Evolutionary conservation across 352 stramenopile genomes (phyloP), one percentile per base, ranked within the genome.

Genomic region (Globisporangium splendens): DNA sequence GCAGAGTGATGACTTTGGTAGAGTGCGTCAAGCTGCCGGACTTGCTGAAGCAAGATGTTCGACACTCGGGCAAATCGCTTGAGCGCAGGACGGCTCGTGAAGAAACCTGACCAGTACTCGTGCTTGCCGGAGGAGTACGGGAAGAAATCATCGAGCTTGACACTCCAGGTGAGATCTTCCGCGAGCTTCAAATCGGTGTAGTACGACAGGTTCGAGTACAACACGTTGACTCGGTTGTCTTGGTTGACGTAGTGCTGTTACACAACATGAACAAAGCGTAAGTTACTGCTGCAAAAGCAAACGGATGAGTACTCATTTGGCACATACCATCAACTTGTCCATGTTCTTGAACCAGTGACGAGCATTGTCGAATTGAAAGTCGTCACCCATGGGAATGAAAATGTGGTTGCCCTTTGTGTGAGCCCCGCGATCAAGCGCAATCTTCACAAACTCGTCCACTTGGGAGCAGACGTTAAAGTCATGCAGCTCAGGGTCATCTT

Each of bases 91-190:
- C 97, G 84, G 58, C 86, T 98, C 0, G 96, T 98, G 69, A 98
- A 99, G 72, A 98, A 99, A 1, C 97, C 96, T 11, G 94, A 77
- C 83, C 97, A 99, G 71, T 98, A 98, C 46, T 93, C 91, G 62
- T 98, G 77, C 41, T 83, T 72, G 41, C 83, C 86, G 42, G 98
- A 96, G 2, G 77, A 86, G 64, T 99, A 99, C 2, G 97, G 97
- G 57, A 99, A 98, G 61, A 99, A 99, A 61, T 99, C 97, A 48
- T 98, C 96, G 4, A 79, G 93, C 67, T 99, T 98, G 22, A 95
- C 72, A 39, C 75, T 75, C 82, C 77, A 97, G 8, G 73, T 76
- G 2, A 91, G 61, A 13, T 72, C 72, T 62, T 97, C 92, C 1
- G 73, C 73, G 28, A 90, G 72, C 74, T 98, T 98, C 44, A 93